Conservation (phyloP, 306 rosid species). For the Cucurbita argyrosperma region DNA sequence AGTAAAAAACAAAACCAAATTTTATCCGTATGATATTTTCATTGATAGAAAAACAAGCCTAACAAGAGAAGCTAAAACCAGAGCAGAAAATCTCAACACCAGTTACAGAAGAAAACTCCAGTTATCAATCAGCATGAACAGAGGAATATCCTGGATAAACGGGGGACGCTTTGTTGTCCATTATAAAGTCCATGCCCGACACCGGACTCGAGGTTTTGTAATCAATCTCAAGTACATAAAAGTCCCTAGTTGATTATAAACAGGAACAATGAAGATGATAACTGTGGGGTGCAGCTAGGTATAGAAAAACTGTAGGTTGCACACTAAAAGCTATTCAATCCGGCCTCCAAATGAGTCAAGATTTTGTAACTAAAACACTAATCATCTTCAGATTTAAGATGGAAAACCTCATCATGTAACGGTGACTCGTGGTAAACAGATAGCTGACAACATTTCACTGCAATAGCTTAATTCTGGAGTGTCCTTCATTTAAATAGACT, state of each 20-base stretch:
- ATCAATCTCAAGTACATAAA: not conserved
- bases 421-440: not conserved
- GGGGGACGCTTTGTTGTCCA: not conserved
- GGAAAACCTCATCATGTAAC: not conserved
- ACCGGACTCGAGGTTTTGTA: not conserved
- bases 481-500: not conserved
- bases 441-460: not conserved
- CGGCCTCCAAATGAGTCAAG: not conserved
- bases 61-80: not conserved
- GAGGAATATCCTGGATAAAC: not conserved
- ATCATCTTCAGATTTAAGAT: not conserved
- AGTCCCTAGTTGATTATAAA: not conserved
- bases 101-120: not conserved
- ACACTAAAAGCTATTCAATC: not conserved
- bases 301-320: not conserved
- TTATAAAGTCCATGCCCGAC: not conserved
- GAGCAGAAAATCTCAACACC: not conserved
- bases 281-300: not conserved
- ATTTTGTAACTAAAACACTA: not conserved
- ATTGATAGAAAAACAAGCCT: not conserved
- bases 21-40: not conserved
- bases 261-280: not conserved
- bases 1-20: not conserved
- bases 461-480: not conserved
- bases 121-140: not conserved